Conservation (phyloP, 768 basidiomycete species). For the Mycena polygramma region DNA sequence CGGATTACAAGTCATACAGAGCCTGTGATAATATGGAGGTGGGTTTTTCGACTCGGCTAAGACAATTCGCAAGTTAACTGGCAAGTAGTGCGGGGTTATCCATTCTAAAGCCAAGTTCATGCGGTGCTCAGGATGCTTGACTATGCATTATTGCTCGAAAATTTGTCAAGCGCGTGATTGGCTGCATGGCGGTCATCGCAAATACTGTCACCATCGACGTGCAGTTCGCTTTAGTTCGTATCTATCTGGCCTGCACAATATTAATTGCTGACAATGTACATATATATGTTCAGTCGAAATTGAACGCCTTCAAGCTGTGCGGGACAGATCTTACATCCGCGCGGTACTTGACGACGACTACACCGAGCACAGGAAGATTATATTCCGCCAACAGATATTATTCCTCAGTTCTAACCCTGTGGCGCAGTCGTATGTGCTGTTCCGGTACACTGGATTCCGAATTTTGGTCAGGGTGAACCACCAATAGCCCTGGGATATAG, state of each 20-base stretch:
- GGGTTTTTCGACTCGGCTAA: not conserved
- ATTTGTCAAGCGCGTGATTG: not conserved
- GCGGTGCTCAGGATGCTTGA: constrained; percentile 10
- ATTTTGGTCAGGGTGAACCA: too few relatives aligned
- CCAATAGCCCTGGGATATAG: too few relatives aligned
- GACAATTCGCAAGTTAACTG: not conserved
- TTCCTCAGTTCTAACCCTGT: not conserved
- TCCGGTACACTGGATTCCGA: not conserved
- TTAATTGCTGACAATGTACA: too few relatives aligned
- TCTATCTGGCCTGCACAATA: too few relatives aligned
- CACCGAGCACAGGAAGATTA: not conserved
- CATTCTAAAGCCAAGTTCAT: not conserved
- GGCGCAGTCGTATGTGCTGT: not conserved
- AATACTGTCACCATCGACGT: not conserved
- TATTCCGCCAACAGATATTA: not conserved
- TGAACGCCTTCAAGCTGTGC: too few relatives aligned
- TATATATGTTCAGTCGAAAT: too few relatives aligned
- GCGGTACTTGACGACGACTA: not conserved
- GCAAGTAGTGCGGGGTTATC: not conserved
- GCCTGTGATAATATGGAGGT: constrained; percentile 1
- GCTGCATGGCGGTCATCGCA: not conserved
- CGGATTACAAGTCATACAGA: not conserved
- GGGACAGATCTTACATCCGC: constrained; percentile 9
- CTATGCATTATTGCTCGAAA: constrained; percentile 13
- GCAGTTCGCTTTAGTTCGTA: not conserved